Percentiles rank a stretch among this genome's conserved stretches.
Evolutionary conservation across 805 yeast species (phyloP).

Genomic region (Hanseniaspora thailandica): DNA sequence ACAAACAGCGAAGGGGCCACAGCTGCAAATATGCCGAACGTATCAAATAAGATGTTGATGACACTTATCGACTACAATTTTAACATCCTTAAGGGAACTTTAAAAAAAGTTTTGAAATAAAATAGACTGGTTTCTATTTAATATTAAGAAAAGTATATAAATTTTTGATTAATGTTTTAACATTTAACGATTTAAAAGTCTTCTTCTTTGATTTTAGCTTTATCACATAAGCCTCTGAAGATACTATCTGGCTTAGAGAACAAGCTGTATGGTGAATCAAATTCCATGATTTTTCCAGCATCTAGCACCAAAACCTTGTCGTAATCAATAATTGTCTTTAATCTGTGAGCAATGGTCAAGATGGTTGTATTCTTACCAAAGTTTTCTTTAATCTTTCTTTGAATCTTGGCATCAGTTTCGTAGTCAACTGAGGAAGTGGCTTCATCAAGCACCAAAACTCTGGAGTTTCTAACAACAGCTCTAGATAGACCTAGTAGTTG

Average conservation of each 20-base stretch:
- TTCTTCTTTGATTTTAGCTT: slow-evolving; percentile 22
- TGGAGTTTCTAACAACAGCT: slow-evolving; percentile 46
- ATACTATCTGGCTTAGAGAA: slow-evolving; percentile 34
- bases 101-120: slow-evolving; percentile 49
- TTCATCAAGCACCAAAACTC: slow-evolving; percentile 49
- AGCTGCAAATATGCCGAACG: not conserved
- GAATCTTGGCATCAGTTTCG: slow-evolving; percentile 51
- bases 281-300: slow-evolving; percentile 39
- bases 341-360: slow-evolving; percentile 54
- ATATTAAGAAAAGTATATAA: not conserved
- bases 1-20: slow-evolving; percentile 31
- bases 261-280: slow-evolving; percentile 38
- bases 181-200: not conserved
- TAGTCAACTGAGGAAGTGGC: slow-evolving; percentile 60
- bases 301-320: slow-evolving; percentile 46
- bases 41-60: slow-evolving; percentile 25
- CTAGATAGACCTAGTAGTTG: slow-evolving; percentile 53
- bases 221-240: slow-evolving; percentile 41
- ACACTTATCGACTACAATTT: slow-evolving; percentile 84
- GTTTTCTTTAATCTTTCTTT: slow-evolving; percentile 42
- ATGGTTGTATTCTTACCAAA: slow-evolving; percentile 43
- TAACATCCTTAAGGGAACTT: slow-evolving; percentile 60
- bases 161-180: not conserved
- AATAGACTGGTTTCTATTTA: not conserved
- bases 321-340: slow-evolving; percentile 44